Evolutionary conservation across 2,329 filamentous ascomycete species (phyloP).

Genomic region (Acrocalymma vagum): DNA sequence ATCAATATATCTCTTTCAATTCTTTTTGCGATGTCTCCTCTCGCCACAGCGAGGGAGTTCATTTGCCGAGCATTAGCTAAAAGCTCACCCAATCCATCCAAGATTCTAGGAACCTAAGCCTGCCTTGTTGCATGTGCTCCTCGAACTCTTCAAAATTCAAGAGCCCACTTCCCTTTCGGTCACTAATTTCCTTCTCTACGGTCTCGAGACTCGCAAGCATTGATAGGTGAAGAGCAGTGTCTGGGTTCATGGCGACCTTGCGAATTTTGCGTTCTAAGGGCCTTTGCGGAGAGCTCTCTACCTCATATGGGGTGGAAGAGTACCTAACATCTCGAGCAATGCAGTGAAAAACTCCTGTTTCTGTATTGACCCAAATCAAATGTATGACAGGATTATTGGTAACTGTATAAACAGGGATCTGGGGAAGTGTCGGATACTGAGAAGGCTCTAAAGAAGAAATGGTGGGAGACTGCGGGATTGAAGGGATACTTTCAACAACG

Average conservation of each 20-base stretch:
- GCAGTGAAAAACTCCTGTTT: constrained; percentile 1
- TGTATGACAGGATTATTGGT: constrained; percentile 26
- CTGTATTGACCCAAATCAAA: constrained; percentile 14
- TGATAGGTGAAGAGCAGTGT: constrained; percentile 32
- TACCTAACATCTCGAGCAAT: constrained; percentile 13
- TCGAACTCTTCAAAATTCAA: constrained; percentile 84
- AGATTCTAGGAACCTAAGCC: constrained; percentile 79
- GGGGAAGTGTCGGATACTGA: too few species aligned
- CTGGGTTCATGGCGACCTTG: constrained; percentile 22
- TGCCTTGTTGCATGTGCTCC: constrained; percentile 70
- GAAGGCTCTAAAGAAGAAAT: too few species aligned
- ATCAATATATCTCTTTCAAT: too few species aligned
- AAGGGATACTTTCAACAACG: background rate
- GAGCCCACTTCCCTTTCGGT: constrained; percentile 80
- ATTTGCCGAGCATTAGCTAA: constrained; percentile 1
- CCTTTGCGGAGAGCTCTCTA: constrained; percentile 20
- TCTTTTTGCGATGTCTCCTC: too few species aligned
- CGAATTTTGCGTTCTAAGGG: constrained; percentile 27
- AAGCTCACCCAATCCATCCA: constrained; percentile 85
- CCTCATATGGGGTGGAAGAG: constrained; percentile 17
- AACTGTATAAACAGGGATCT: too few species aligned
- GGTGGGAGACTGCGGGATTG: too few species aligned
- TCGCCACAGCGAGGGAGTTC: too few species aligned
- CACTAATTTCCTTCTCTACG: constrained; percentile 73
- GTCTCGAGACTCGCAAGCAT: constrained; percentile 64